Evolutionary conservation across 805 yeast genomes (phyloP).

Genomic region (Kluyveromyces wickerhamii): DNA sequence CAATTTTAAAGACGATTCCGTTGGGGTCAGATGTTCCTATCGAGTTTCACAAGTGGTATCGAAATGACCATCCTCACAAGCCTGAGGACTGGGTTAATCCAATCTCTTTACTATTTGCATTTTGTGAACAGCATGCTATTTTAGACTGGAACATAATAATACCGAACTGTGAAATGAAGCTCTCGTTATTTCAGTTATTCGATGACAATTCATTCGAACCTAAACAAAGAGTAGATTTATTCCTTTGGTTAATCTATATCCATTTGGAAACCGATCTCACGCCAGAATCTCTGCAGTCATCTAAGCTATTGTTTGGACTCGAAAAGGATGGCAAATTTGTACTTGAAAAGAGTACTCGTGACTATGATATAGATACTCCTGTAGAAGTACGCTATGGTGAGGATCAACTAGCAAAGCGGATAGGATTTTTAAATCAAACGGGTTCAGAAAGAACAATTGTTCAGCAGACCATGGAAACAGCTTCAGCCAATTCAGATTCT

Average conservation of each 20-base stretch:
- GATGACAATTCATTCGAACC: slow-evolving; percentile 56
- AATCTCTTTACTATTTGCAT: slow-evolving; percentile 63
- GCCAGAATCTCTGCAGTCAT: slow-evolving; percentile 36
- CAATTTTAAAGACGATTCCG: slow-evolving; percentile 55
- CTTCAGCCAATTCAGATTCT: background rate
- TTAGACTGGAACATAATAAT: slow-evolving; percentile 33
- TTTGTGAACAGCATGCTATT: slow-evolving; percentile 56
- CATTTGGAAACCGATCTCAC: slow-evolving; percentile 67
- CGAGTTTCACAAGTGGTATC: slow-evolving; percentile 61
- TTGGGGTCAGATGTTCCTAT: slow-evolving; percentile 35
- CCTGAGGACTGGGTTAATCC: slow-evolving; percentile 53
- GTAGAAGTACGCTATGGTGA: slow-evolving; percentile 25
- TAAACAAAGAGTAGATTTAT: slow-evolving; percentile 55
- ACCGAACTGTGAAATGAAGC: slow-evolving; percentile 13
- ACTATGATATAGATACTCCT: slow-evolving; percentile 22
- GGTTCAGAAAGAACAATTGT: slow-evolving; percentile 7
- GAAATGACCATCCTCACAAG: slow-evolving; percentile 34
- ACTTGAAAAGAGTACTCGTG: slow-evolving; percentile 10
- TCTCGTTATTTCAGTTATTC: slow-evolving; percentile 65
- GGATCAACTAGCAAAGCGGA: slow-evolving; percentile 20
- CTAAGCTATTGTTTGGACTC: slow-evolving; percentile 16
- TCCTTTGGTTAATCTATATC: slow-evolving; percentile 78
- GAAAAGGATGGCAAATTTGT: slow-evolving; percentile 10
- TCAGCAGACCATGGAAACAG: slow-evolving; percentile 4
- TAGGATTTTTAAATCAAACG: slow-evolving; percentile 16